These are phyloP conservation scores for Iris macrosiphon DNA, from an alignment of 106 monocot species.

Conservation along the genomic window DNA sequence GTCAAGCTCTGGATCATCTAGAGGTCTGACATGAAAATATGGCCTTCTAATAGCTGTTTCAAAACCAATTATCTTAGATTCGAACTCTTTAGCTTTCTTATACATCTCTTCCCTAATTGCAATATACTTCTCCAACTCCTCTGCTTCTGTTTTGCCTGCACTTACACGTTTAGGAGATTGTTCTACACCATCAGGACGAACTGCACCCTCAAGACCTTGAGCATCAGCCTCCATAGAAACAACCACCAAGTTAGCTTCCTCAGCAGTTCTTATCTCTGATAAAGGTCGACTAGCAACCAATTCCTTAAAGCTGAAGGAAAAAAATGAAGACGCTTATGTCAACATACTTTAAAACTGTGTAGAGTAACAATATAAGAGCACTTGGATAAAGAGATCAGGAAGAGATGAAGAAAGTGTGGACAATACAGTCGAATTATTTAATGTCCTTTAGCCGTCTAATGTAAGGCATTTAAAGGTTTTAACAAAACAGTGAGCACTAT, in stretches of 20 bases:
- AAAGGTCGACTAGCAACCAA: constrained; percentile 57
- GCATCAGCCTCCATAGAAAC: constrained; percentile 21
- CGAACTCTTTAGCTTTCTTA: constrained; percentile 96
- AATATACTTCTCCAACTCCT: constrained; percentile 87
- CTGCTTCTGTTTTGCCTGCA: constrained; percentile 66
- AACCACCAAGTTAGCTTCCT: constrained; percentile 49
- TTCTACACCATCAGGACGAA: constrained; percentile 46
- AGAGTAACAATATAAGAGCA: constrained; percentile 9
- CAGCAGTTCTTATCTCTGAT: constrained; percentile 66
- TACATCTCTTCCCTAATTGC: constrained; percentile 95
- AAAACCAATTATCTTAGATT: constrained; percentile 94
- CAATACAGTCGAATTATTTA: too few species aligned
- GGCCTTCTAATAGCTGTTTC: constrained; percentile 98
- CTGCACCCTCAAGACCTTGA: constrained; percentile 50
- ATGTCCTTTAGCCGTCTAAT: too few species aligned
- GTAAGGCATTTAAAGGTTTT: too few species aligned
- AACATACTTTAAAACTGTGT: not conserved
- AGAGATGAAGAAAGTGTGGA: too few species aligned
- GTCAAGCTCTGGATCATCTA: constrained; percentile 96
- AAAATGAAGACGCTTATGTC: not conserved
- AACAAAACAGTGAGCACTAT: too few species aligned
- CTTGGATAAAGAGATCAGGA: too few species aligned
- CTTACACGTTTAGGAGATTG: constrained; percentile 50
- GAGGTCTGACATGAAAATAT: constrained; percentile 94
- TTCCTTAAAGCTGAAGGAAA: constrained; percentile 69